Conservation (phyloP, 192 early-diverging fungal species). For the Ramicandelaber brevisporus region DNA sequence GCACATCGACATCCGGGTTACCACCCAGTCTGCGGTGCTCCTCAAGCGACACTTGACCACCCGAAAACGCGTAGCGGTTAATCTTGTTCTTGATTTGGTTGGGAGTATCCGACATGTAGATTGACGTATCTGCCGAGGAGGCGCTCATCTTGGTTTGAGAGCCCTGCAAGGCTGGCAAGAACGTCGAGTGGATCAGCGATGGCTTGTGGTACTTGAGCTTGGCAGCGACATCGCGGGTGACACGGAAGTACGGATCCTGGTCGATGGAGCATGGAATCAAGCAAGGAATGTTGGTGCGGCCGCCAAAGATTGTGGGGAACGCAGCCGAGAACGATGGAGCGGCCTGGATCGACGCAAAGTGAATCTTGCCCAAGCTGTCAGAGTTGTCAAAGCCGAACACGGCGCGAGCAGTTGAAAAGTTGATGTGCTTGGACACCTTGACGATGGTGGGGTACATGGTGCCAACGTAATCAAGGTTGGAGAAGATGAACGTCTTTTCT, state of each 20-base stretch:
- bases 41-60: constrained; percentile 68
- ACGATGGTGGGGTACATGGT: constrained; percentile 86
- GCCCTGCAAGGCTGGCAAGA: constrained; percentile 86
- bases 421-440: constrained; percentile 68
- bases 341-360: constrained; percentile 83
- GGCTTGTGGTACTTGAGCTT: constrained; percentile 93
- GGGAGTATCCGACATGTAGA: constrained; percentile 77
- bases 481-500: constrained; percentile 93
- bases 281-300: constrained; percentile 69
- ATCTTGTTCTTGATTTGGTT: constrained; percentile 96
- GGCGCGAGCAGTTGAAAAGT: constrained; percentile 49
- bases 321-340: constrained; percentile 86
- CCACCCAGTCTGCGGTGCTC: constrained; percentile 59
- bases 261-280: constrained; percentile 97
- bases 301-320: constrained; percentile 91
- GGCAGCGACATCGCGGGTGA: constrained; percentile 81
- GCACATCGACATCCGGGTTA: constrained; percentile 83
- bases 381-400: constrained; percentile 81
- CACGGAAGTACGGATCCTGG: constrained; percentile 96
- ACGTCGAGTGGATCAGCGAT: constrained; percentile 72
- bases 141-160: constrained; percentile 86
- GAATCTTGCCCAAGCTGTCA: constrained; percentile 74
- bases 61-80: constrained; percentile 83
- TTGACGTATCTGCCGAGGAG: constrained; percentile 64
- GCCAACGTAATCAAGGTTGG: constrained; percentile 71